Evolutionary conservation across 2,329 filamentous ascomycete genomes (phyloP), one percentile per base, ranked within the genome.

Genomic region (Trichoderma polysporum): DNA sequence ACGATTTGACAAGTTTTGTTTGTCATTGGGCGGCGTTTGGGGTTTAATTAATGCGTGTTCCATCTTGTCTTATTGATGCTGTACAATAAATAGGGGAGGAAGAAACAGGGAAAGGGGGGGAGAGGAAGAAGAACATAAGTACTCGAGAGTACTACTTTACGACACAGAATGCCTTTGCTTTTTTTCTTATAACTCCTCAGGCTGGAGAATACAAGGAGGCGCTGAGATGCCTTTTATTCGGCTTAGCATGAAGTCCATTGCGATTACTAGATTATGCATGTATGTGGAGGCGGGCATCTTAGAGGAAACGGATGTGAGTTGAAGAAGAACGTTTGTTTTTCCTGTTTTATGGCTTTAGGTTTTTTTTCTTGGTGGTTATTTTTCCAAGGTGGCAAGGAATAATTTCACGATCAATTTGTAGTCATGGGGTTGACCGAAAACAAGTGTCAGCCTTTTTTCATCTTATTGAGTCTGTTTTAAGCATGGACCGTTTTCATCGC

Each of bases 21-120:
- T 56, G 57, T 63, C 67, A 68, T 68, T 68, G 58, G 67, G 67
- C 64, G 68, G 68, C 68, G 68, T 69, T 68, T 45, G 50, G 54
- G 10, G 9, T 45, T 47, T 49, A 15, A 45, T 47, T 47, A 35
- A 35, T 35, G 39, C 35, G 29, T 61, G 50, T 53, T 68, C 57
- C 27, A 66, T 64, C 64, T 66, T 66, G 50, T 68, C 60, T 64
- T 22, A 41, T 52, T n/a, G 45, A 56, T 65, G 58, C 52, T 67
- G 66, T 67, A 67, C 52, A 58, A 61, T 67, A 67, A 64, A 57
- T 31, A 25, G 19, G 2, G 45, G 25, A 47, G 31, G 22, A n/a
- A 37, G 41, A 31, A 25, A 8, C 8, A 22, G 12, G 27, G n/a
- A 37, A 41, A 10, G 2, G 17, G 1, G 22, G 27, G 27, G 37